A percentile compares a stretch with the other conserved stretches of the same genome.
Conservation (phyloP, 2,329 filamentous ascomycete genomes). For the Botrytis galanthina region DNA sequence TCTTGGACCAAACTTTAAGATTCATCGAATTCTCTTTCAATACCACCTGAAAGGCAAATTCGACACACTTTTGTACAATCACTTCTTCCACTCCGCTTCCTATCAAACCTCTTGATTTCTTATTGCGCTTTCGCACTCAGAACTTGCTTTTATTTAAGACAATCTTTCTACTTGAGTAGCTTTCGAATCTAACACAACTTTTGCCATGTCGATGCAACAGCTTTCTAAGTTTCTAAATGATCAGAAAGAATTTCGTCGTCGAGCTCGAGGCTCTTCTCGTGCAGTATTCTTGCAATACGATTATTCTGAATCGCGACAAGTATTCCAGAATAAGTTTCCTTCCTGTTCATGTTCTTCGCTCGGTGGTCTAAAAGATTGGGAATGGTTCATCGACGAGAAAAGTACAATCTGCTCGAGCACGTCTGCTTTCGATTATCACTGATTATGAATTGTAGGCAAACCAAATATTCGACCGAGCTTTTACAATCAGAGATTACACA, state of each 20-base stretch:
- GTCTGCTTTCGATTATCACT: neutral
- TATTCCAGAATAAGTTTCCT: neutral
- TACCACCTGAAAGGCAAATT: neutral
- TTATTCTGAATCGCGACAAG: constrained; percentile 3
- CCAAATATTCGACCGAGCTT: constrained; percentile 3
- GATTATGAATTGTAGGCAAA: neutral
- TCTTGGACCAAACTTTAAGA: neutral
- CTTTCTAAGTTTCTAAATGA: neutral
- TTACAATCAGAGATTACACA: neutral
- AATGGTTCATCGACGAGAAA: constrained; percentile 12
- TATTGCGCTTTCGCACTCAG: neutral
- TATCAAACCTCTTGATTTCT: neutral
- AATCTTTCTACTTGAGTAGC: neutral
- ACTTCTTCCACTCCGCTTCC: neutral
- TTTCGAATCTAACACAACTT: neutral
- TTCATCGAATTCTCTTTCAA: no score
- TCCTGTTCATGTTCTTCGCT: neutral
- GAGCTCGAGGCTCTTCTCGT: neutral
- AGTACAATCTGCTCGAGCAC: neutral
- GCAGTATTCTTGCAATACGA: constrained; percentile 12
- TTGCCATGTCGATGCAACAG: constrained; percentile 9
- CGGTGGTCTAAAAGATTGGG: neutral
- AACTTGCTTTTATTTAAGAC: neutral
- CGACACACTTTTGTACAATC: neutral
- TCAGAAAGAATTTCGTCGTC: neutral